Conservation (phyloP, 495 filamentous ascomycete species). For the Lepraria neglecta region DNA sequence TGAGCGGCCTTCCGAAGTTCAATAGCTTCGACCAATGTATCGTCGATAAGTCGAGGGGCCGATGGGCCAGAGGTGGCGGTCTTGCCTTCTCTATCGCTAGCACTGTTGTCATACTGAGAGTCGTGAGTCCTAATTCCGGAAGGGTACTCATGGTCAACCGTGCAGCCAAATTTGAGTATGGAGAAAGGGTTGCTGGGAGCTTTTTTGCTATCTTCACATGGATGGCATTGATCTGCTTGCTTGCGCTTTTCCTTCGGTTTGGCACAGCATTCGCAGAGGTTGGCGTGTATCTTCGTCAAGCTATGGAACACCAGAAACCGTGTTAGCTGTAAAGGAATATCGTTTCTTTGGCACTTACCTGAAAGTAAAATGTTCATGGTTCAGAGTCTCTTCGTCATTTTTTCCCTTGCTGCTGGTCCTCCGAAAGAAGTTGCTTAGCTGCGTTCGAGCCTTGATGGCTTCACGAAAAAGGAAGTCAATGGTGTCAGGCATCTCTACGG, state of each 20-base stretch:
- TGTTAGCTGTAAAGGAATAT: not conserved
- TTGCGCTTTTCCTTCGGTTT: constrained; percentile 19
- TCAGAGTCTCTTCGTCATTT: constrained; percentile 8
- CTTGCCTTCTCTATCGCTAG: not conserved
- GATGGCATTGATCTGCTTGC: not conserved
- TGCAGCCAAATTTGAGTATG: not conserved
- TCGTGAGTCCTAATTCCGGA: not conserved
- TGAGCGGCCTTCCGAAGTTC: constrained; percentile 22
- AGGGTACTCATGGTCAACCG: not conserved
- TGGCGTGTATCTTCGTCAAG: constrained; percentile 25
- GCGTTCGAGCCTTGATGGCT: constrained; percentile 24
- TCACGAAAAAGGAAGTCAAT: constrained; percentile 30
- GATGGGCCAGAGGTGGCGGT: not conserved
- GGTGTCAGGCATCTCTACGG: constrained; percentile 26
- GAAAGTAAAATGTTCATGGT: constrained; percentile 29
- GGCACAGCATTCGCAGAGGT: constrained; percentile 25
- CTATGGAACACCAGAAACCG: constrained; percentile 2
- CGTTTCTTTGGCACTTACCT: constrained; percentile 15
- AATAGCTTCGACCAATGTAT: constrained; percentile 22
- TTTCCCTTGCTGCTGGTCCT: not conserved
- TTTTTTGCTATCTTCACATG: not conserved
- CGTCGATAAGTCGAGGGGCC: constrained; percentile 17
- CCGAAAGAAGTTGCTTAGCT: constrained; percentile 29
- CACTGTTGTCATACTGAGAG: not conserved
- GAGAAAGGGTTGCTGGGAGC: constrained; percentile 4